Conservation (phyloP, 768 basidiomycete species). For the Coprinopsis strossmayeri region DNA sequence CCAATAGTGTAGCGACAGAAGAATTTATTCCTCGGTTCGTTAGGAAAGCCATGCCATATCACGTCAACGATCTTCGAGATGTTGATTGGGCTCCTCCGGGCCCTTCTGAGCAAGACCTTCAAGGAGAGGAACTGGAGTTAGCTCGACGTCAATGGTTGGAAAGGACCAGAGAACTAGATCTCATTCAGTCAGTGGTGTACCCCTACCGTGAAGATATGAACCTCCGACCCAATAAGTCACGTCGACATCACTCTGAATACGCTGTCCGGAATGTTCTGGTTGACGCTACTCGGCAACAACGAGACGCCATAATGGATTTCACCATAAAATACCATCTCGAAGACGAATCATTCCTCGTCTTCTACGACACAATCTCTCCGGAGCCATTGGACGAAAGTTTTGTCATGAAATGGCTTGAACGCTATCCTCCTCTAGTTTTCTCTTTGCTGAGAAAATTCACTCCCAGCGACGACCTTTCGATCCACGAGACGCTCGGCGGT, state of each 20-base stretch:
- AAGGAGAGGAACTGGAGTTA: not conserved
- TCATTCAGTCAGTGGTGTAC: conserved; percentile 24
- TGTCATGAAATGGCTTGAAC: conserved; percentile 38
- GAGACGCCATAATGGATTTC: conserved; percentile 32
- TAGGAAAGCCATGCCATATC: conserved; percentile 34
- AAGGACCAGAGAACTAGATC: conserved; percentile 17
- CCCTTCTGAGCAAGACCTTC: not conserved
- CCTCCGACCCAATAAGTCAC: conserved; percentile 8
- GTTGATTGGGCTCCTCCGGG: conserved; percentile 29
- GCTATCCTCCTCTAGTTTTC: conserved; percentile 48
- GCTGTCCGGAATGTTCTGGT: conserved; percentile 10
- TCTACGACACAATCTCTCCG: conserved; percentile 29
- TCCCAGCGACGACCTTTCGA: conserved; percentile 28
- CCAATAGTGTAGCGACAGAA: conserved; percentile 40
- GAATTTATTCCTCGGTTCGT: conserved; percentile 41
- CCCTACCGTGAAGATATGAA: conserved; percentile 15
- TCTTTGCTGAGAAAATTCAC: conserved; percentile 42
- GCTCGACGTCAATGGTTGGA: conserved; percentile 8
- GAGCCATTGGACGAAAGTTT: conserved; percentile 20
- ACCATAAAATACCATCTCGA: conserved; percentile 47
- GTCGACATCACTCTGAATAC: conserved; percentile 6
- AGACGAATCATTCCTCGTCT: conserved; percentile 46
- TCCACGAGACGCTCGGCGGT: conserved; percentile 25
- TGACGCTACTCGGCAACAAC: conserved; percentile 20
- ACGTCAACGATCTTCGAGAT: conserved; percentile 30